Base-by-base conservation (phyloP, 345 rosid species). In the Kandelia obovata region DNA sequence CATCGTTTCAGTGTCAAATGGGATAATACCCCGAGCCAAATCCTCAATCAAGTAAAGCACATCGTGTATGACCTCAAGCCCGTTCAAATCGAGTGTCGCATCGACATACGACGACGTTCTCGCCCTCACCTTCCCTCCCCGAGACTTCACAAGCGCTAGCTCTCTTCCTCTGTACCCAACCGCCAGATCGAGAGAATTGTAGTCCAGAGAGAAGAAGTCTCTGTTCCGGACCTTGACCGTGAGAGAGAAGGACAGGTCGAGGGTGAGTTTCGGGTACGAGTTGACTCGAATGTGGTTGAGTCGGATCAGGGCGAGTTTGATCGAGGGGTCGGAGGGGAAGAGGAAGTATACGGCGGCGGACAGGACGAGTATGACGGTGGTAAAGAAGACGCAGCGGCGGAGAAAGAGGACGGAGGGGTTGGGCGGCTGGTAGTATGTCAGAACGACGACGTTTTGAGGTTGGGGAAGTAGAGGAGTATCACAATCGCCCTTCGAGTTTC, bases 91-190 rank as follows among this genome's bases (percentile, higher is more conserved):
- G 23, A 94, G 95, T 32, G 87, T 82, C 0, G 97, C 92, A 67
- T 87, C 52, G 53, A 94, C 79, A 37, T 83, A 89, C 46, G 92
- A 89, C 61, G 84, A 80, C 68, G 83, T 87, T 55, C 93, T 76
- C 15, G 93, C 90, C 64, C 83, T 80, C 52, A 94, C 64, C 57
- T 65, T 74, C 27, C 86, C 93, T 11, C 96, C 93, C 1, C 35
- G 39, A 11, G 96, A 87, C 23, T 68, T 81, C 17, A 84, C 92
- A 47, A 84, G 25, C 73, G 96, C 97, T 58, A 94, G 79, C 81
- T 86, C 84, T 71, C 86, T 83, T 70, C 89, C 97, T 76, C 93
- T 71, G 75, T 91, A 94, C 60, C 97, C 94, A 57, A 94, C 77
- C 39, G 89, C 84, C 26, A 89, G 90, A 17, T 58, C 68, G 6